Percentiles rank a stretch among this genome's conserved stretches.
Evolutionary conservation across 179 eudicot species (phyloP).

Genomic region (Gypsophila paniculata): DNA sequence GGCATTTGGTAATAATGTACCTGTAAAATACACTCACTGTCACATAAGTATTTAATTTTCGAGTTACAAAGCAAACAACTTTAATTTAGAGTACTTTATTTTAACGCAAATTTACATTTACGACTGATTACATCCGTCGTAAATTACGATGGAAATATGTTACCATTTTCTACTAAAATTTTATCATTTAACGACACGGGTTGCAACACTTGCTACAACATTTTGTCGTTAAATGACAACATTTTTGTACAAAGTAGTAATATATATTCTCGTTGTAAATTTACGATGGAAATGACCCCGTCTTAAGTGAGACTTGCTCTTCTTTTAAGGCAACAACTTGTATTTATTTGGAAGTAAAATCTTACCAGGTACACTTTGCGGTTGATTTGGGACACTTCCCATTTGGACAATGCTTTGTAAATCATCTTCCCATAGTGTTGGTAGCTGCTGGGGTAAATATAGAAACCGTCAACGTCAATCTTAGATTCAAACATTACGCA

Average conservation of each 20-base stretch:
- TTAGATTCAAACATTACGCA: neutral
- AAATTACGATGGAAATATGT: too few relatives aligned
- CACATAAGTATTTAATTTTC: neutral
- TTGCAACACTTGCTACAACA: too few relatives aligned
- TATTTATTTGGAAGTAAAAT: constrained; percentile 12
- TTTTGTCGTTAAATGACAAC: too few relatives aligned
- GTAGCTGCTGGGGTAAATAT: constrained; percentile 35
- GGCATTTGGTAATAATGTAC: constrained; percentile 29
- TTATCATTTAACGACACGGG: too few relatives aligned
- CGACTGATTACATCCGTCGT: too few relatives aligned
- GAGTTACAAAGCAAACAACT: constrained; percentile 5
- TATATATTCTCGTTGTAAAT: too few relatives aligned
- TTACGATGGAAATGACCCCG: too few relatives aligned
- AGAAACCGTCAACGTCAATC: neutral
- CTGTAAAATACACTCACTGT: constrained; percentile 10
- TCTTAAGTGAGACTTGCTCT: too few relatives aligned
- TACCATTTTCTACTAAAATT: too few relatives aligned
- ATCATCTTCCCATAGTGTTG: constrained; percentile 61
- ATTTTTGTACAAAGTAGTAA: too few relatives aligned
- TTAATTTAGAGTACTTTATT: neutral
- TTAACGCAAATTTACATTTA: too few relatives aligned
- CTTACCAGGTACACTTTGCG: constrained; percentile 33
- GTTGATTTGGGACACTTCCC: constrained; percentile 37
- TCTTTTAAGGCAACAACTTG: neutral
- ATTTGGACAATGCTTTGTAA: constrained; percentile 56